A percentile compares a stretch with the other conserved stretches of the same genome.
Evolutionary conservation across 129 eudicot genomes (phyloP).

Genomic region (Calendula officinalis): DNA sequence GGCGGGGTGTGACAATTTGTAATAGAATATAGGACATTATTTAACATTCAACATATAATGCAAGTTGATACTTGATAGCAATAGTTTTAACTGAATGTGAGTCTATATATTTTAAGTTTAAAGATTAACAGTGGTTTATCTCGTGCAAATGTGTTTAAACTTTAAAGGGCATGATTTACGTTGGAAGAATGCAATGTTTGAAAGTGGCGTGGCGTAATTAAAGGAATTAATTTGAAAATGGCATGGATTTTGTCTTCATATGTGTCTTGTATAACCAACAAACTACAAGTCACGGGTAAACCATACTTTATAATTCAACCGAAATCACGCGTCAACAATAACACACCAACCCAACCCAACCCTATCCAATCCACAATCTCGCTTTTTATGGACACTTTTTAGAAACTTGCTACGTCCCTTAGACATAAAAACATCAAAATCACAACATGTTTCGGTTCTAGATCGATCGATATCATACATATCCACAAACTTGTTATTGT

Average conservation of each 20-base stretch:
- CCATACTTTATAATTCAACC: not conserved
- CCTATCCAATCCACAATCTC: conserved; percentile 6
- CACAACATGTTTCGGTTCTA: not conserved
- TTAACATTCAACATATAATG: no score
- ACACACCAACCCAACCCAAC: no score
- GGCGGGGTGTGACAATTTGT: no score
- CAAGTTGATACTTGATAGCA: no score
- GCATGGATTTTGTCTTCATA: not conserved
- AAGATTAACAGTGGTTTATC: not conserved
- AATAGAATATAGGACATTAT: no score
- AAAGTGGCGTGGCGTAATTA: conserved; percentile 16
- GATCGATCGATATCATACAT: not conserved
- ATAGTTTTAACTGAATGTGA: no score
- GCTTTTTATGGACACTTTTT: conserved; percentile 1
- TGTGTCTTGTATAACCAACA: conserved; percentile 4
- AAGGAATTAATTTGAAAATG: conserved; percentile 19
- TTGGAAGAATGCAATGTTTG: conserved; percentile 7
- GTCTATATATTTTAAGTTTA: no score
- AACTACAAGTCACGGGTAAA: conserved; percentile 23
- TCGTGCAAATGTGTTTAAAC: not conserved
- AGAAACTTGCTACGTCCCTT: not conserved
- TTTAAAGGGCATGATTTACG: conserved; percentile 31
- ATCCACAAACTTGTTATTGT: not conserved
- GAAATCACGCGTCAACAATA: conserved; percentile 19
- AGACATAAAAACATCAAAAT: not conserved